Percentiles rank a stretch among this genome's conserved stretches.
Evolutionary conservation across 1,139 yeast genomes (phyloP).

Genomic region (Candida sanyaensis): DNA sequence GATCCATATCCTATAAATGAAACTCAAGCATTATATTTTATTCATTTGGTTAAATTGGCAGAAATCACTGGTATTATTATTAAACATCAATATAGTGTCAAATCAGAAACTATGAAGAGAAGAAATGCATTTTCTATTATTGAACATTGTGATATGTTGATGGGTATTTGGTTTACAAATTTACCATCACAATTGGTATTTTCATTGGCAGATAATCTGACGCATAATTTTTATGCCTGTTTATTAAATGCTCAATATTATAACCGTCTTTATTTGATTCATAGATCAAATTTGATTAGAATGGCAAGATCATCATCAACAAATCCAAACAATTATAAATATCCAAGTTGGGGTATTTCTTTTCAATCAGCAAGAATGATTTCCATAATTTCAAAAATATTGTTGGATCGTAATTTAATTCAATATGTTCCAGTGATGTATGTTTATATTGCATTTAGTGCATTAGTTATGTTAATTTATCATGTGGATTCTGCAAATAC

Average conservation of each 20-base stretch:
- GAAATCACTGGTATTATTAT: constrained; percentile 75
- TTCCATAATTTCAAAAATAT: constrained; percentile 61
- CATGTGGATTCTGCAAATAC: constrained; percentile 66
- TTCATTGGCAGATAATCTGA: constrained; percentile 53
- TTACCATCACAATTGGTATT: constrained; percentile 68
- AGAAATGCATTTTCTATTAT: constrained; percentile 56
- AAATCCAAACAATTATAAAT: constrained; percentile 52
- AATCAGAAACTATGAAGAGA: constrained; percentile 56
- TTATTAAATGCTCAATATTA: constrained; percentile 72
- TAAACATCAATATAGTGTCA: constrained; percentile 71
- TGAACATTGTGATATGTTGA: constrained; percentile 74
- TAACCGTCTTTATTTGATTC: constrained; percentile 69
- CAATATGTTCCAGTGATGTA: constrained; percentile 57
- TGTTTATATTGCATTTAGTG: constrained; percentile 63
- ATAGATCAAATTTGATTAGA: constrained; percentile 66
- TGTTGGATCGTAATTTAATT: constrained; percentile 54
- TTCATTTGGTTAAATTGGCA: constrained; percentile 66
- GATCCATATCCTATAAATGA: constrained; percentile 50
- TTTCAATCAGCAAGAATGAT: constrained; percentile 87
- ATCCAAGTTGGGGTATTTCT: constrained; percentile 83
- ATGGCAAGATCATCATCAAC: constrained; percentile 47
- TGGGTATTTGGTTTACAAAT: constrained; percentile 78
- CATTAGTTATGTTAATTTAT: constrained; percentile 71
- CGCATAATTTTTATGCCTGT: constrained; percentile 61
- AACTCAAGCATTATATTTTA: constrained; percentile 56